These are phyloP conservation scores for Auriscalpium orientale DNA, from an alignment of 768 basidiomycete genomes.

Conservation along the genomic window DNA sequence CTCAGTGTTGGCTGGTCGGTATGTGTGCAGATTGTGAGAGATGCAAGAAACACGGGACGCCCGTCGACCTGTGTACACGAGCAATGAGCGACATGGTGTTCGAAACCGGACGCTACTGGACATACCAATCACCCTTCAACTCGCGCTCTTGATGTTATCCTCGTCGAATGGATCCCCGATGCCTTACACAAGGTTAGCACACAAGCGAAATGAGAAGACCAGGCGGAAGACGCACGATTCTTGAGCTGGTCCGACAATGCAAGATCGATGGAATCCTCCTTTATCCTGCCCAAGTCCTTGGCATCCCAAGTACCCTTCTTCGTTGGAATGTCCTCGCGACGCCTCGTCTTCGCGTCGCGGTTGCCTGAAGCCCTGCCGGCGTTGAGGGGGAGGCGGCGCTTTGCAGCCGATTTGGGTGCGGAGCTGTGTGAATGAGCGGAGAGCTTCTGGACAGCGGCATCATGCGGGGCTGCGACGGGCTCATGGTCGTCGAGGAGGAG, in stretches of 20 bases:
- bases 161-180: slow-evolving; percentile 27
- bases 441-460: not conserved
- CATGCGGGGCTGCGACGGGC: not conserved
- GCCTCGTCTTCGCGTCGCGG: slow-evolving; percentile 14
- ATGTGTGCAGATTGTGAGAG: too few relatives aligned
- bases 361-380: slow-evolving; percentile 9
- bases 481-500: slow-evolving; percentile 3
- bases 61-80: too few relatives aligned
- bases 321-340: slow-evolving; percentile 10
- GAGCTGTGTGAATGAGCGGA: slow-evolving; percentile 2
- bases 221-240: slow-evolving; percentile 2
- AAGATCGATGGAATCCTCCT: slow-evolving; percentile 11
- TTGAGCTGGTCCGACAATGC: slow-evolving; percentile 8
- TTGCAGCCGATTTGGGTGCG: slow-evolving; percentile 6
- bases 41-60: too few relatives aligned
- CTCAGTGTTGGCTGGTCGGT: too few relatives aligned
- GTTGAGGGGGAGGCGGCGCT: slow-evolving; percentile 12
- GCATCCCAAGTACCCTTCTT: slow-evolving; percentile 4
- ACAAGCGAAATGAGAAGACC: not conserved
- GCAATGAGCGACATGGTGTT: too few relatives aligned
- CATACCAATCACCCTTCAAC: not conserved
- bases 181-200: slow-evolving; percentile 8
- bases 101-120: too few relatives aligned
- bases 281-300: slow-evolving; percentile 8
- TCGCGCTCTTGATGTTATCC: slow-evolving; percentile 16